Base-by-base conservation (phyloP, 202 grass and related monocot genomes). In the Hordeum pubiflorum region DNA sequence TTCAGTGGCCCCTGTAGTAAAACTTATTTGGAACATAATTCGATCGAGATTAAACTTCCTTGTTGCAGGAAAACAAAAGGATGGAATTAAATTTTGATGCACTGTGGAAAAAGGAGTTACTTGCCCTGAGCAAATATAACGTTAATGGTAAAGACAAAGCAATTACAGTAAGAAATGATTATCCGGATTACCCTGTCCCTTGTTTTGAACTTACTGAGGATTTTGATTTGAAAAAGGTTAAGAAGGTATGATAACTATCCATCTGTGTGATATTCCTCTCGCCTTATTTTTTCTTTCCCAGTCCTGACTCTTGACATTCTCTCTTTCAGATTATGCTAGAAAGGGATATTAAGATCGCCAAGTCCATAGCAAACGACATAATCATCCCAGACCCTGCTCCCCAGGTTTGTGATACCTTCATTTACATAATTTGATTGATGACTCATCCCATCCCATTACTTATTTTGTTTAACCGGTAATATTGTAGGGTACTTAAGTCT, bases 341-440 rank as follows among this genome's bases (percentile, higher is more conserved):
- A 74, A 64, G 31, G 31, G 2, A 6, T 61, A 0, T 26, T 50
- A 6, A 2, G 7, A n/a, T 71, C 0, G n/a, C 74, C 54, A 78
- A 71, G 39, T 52, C 63, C 20, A 9, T n/a, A 36, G 13, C 18
- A 70, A 84, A 78, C 13, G 74, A 84, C n/a, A 78, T 84, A 71
- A 78, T 84, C n/a, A 71, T 78, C 54, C 27, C 13, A 70, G 54
- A 84, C 20, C 82, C 63, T 84, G 5, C 26, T 20, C 63, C 62
- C 0, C 0, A 84, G 73, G 74, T 84, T 73, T 72, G 0, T 48
- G 13, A 58, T 58, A 26, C n/a, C 48, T 68, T 69, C 36, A 26
- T 46, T 46, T 64, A 58, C 63, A 39, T 11, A 78, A 50, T 77
- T 77, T 29, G 36, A 0, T 77, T 26, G 41, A 74, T 21, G 23